Evolutionary conservation across 1,284 basidiomycete genomes (phyloP).

Genomic region (Leccinum fallax): DNA sequence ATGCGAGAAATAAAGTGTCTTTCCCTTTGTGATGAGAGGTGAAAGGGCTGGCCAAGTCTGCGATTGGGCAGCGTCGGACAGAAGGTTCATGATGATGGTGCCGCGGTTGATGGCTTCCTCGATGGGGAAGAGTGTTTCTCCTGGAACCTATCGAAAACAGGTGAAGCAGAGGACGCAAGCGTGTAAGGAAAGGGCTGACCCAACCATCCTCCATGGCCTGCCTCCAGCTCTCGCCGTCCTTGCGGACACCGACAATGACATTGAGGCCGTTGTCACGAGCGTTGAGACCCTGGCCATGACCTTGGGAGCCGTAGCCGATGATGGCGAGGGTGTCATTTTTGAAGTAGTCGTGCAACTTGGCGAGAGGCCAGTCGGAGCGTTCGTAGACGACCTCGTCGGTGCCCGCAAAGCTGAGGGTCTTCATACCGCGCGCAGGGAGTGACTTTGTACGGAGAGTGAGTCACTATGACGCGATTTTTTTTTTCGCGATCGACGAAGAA

Average conservation of each 20-base stretch:
- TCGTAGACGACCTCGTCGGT: constrained; percentile 96
- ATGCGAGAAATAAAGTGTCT: constrained; percentile 99
- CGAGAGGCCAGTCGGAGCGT: constrained; percentile 96
- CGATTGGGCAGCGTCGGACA: constrained; percentile 98
- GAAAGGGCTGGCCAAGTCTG: constrained; percentile 89
- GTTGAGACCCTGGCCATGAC: constrained; percentile 98
- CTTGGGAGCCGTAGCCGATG: constrained; percentile 99
- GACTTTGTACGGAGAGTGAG: constrained; percentile 21
- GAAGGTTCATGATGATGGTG: constrained; percentile 99
- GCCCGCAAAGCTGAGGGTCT: constrained; percentile 98
- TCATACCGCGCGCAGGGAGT: constrained; percentile 73
- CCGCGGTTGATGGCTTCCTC: constrained; percentile 96
- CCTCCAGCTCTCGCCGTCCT: constrained; percentile 95
- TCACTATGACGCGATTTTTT: constrained; percentile 6
- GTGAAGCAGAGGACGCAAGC: not conserved
- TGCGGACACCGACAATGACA: constrained; percentile 98
- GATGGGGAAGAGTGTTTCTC: constrained; percentile 97
- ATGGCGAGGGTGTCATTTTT: constrained; percentile 99
- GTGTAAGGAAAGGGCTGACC: constrained; percentile 51
- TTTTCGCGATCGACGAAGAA: constrained; percentile 18
- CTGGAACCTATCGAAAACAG: constrained; percentile 67
- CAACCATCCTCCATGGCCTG: constrained; percentile 97
- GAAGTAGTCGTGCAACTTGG: constrained; percentile 99
- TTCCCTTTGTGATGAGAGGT: constrained; percentile 97
- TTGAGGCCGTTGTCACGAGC: constrained; percentile 99